phyloP scores from a whole-genome alignment of 257 asterid species.

The Ilex aquifolium region DNA sequence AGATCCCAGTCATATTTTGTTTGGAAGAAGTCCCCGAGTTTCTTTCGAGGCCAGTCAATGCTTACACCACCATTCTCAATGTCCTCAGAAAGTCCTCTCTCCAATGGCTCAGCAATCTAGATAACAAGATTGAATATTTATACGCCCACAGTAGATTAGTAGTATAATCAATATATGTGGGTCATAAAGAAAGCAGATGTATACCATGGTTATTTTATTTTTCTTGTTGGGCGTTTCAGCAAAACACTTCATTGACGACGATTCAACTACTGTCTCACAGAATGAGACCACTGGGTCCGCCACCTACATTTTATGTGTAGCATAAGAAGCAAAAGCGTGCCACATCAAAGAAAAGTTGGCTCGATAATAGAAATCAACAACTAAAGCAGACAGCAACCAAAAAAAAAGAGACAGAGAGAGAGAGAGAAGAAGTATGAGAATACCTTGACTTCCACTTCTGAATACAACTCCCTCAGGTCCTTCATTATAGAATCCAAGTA shows the following conservation, averaged over 20 bases:
- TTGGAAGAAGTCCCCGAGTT: constrained; percentile 90
- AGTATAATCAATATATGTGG: neutral
- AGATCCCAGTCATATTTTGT: constrained; percentile 96
- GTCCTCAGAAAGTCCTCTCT: constrained; percentile 96
- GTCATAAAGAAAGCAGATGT: constrained; percentile 7
- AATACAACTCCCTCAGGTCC: constrained; percentile 96
- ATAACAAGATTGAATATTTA: constrained; percentile 13
- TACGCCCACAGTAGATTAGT: neutral
- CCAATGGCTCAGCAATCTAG: constrained; percentile 97
- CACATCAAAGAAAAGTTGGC: neutral
- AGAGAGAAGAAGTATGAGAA: constrained; percentile 3
- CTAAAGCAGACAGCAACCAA: neutral
- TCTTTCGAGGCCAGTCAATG: constrained; percentile 89
- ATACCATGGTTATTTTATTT: constrained; percentile 94
- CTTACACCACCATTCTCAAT: constrained; percentile 86
- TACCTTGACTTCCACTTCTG: constrained; percentile 99
- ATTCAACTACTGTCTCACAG: constrained; percentile 95
- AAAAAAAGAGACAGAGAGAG: constrained; percentile 1
- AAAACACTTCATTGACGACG: constrained; percentile 97
- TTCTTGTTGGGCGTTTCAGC: constrained; percentile 98
- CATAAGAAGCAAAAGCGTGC: constrained; percentile 5
- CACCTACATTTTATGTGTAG: constrained; percentile 42
- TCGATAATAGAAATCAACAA: neutral
- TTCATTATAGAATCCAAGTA: constrained; percentile 96
- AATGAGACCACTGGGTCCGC: constrained; percentile 99